phyloP scores from a whole-genome alignment of 164 flowering plant species.

The Taxillus chinensis region DNA sequence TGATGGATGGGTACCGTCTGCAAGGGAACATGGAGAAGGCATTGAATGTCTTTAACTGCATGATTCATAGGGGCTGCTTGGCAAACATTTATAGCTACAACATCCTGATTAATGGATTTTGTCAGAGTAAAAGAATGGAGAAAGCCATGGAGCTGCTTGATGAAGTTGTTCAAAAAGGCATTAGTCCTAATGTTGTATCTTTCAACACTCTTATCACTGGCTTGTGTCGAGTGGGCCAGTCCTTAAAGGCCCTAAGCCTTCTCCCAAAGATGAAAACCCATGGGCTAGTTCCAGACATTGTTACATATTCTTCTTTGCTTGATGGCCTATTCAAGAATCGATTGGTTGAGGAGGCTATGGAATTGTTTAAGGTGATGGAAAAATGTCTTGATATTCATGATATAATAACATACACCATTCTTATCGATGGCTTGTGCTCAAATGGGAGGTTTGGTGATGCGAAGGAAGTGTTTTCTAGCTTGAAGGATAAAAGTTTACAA shows the following conservation, averaged over 20 bases:
- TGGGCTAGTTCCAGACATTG: not conserved
- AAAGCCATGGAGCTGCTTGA: not conserved
- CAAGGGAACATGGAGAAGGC: not conserved
- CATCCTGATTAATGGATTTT: slow-evolving; percentile 5
- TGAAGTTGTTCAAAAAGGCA: not conserved
- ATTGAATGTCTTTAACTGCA: not conserved
- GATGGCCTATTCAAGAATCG: not conserved
- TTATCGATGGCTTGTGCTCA: not conserved
- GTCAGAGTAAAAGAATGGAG: slow-evolving; percentile 1
- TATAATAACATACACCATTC: not conserved
- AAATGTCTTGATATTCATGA: not conserved
- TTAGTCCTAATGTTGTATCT: slow-evolving; percentile 1
- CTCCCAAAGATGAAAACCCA: not conserved
- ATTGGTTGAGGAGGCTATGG: not conserved
- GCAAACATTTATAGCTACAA: not conserved
- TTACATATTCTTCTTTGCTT: not conserved
- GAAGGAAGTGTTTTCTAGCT: not conserved
- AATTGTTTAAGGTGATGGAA: not conserved
- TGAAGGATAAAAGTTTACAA: not conserved
- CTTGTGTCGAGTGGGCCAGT: not conserved
- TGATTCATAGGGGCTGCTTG: not conserved
- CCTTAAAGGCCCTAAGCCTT: not conserved
- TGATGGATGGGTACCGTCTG: slow-evolving; percentile 1
- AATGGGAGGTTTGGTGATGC: not conserved
- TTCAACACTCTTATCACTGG: slow-evolving; percentile 1